Base-by-base conservation (phyloP, 1,139 yeast species). In the Hanseniaspora gamundiae region DNA sequence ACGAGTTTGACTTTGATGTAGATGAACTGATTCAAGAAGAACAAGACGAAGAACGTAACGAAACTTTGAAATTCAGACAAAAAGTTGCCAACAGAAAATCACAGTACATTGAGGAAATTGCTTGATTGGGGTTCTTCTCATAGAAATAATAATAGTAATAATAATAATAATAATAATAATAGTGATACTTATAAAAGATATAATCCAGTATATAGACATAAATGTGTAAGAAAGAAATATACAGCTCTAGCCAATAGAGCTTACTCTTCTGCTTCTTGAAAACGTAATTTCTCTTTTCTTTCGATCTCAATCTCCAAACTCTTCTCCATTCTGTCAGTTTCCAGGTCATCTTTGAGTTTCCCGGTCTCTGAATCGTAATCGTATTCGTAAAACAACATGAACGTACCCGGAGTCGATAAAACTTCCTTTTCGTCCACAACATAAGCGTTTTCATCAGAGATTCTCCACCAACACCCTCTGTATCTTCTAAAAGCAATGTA, bases 391-490 rank as follows among this genome's bases (percentile, higher is more conserved):
- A 88, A 88, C 51, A 88, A 61, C 95, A 88, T 85, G 54, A 87
- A 88, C 0, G 93, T 87, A 19, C 96, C 96, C 49, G 84, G 93
- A 3, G 88, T 78, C 14, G 71, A 70, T 47, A 84, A 65, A 1
- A 86, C 96, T 59, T 87, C 94, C 8, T 73, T 74, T 58, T 85
- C 94, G 20, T 76, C 73, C 1, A 86, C 87, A 21, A 83, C 74
- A 50, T 83, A 78, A 2, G 87, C 94, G 2, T 80, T 78, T 56
- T 88, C 95, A 61, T 88, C 97, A 55, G 94, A 81, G 21, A 87
- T 79, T 60, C 95, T 74, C 95, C 95, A 87, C 96, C 97, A 88
- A 11, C 78, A 71, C 1, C 93, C 94, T 54, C 93, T 72, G 47
- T 69, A 72, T 54, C 77, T 80, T 55, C 96, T 75, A 64, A 74